These are phyloP conservation scores for Ploettnerulaceae sp. DNA, from an alignment of 2,329 filamentous ascomycete genomes.

Conservation along the genomic window DNA sequence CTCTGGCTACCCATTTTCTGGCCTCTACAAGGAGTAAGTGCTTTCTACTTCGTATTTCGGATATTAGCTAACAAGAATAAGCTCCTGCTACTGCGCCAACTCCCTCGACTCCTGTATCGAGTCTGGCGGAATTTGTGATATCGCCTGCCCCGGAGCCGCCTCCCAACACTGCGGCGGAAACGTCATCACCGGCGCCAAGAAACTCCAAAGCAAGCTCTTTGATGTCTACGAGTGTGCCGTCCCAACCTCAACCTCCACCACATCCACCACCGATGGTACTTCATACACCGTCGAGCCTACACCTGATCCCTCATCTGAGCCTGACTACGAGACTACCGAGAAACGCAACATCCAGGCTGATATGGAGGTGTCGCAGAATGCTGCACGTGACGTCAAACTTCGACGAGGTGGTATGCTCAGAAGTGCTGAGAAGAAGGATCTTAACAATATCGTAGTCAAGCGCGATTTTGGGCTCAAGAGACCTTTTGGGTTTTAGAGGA, in stretches of 20 bases:
- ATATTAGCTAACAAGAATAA: not conserved
- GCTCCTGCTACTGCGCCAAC: constrained; percentile 8
- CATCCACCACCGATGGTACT: not conserved
- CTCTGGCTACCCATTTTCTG: constrained; percentile 10
- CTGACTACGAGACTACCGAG: not conserved
- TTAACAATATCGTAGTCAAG: constrained; percentile 5
- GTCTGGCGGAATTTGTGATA: not conserved
- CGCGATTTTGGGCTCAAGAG: constrained; percentile 11
- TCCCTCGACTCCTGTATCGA: constrained; percentile 2
- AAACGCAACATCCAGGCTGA: constrained; percentile 5
- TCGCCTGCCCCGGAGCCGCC: constrained; percentile 3
- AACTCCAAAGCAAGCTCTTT: constrained; percentile 1
- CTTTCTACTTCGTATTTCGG: too few species aligned
- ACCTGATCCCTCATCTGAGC: constrained; percentile 8
- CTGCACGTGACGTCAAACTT: constrained; percentile 4
- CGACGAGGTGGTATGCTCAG: constrained; percentile 6
- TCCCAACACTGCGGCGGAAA: constrained; percentile 1
- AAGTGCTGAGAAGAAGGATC: constrained; percentile 6
- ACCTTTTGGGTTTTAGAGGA: not conserved
- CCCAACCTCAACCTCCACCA: not conserved
- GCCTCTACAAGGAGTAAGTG: constrained; percentile 4
- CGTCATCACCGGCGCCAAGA: not conserved
- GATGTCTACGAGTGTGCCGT: constrained; percentile 6
- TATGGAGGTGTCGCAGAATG: not conserved
- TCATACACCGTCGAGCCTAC: not conserved